phyloP scores from a whole-genome alignment of 306 rosid species.

The Dalbergia oliveri region DNA sequence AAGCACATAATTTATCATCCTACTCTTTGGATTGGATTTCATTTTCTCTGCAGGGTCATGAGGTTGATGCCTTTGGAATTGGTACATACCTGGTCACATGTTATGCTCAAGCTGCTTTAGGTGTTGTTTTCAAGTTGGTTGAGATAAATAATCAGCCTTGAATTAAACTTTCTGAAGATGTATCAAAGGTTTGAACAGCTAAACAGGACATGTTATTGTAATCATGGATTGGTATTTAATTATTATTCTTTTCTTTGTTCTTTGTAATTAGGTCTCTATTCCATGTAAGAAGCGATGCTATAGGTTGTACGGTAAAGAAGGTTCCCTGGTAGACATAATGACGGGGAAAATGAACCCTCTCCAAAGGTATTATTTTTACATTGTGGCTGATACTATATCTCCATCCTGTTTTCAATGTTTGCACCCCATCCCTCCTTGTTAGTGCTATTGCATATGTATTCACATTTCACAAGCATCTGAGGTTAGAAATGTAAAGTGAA shows the following conservation, averaged over 20 bases:
- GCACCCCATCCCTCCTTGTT: background rate
- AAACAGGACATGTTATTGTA: conserved; percentile 30
- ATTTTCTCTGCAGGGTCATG: conserved; percentile 79
- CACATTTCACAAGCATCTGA: conserved; percentile 35
- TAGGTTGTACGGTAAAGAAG: conserved; percentile 95
- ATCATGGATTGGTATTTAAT: conserved; percentile 32
- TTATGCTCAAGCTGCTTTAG: conserved; percentile 97
- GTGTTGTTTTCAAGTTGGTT: conserved; percentile 98
- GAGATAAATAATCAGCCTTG: conserved; percentile 97
- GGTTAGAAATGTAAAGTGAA: conserved; percentile 10
- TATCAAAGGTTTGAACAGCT: conserved; percentile 80
- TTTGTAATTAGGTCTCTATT: conserved; percentile 82
- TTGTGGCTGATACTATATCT: background rate
- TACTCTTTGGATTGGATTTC: conserved; percentile 28
- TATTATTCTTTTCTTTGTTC: background rate
- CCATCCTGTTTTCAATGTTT: background rate
- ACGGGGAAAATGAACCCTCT: conserved; percentile 97
- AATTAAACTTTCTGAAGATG: conserved; percentile 98
- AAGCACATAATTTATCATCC: conserved; percentile 7
- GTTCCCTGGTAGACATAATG: conserved; percentile 95
- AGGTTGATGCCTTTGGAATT: conserved; percentile 96
- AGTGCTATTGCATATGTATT: conserved; percentile 2
- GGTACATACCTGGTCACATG: conserved; percentile 97
- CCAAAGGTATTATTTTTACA: conserved; percentile 75
- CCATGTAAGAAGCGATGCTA: conserved; percentile 89